Conservation (phyloP, 805 yeast species). For the Cyberlindnera galapagoensis region DNA sequence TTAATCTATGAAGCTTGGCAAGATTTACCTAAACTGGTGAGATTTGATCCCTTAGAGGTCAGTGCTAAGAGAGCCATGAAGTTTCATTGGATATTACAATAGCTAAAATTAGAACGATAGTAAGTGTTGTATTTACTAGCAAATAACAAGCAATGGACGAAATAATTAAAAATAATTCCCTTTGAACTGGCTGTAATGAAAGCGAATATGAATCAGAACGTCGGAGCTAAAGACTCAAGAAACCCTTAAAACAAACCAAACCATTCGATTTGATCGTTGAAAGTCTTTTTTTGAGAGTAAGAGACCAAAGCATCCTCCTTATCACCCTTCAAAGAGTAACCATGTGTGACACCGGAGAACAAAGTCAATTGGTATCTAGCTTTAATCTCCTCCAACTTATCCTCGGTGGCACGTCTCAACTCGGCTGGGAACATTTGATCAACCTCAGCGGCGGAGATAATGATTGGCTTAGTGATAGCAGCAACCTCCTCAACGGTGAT, state of each 20-base stretch:
- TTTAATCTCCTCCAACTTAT: conserved; percentile 43
- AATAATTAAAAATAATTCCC: too few species aligned
- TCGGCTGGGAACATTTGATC: conserved; percentile 62
- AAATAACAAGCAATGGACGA: too few species aligned
- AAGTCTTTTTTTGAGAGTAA: conserved; percentile 64
- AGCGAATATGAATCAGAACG: too few species aligned
- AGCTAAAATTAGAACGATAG: too few species aligned
- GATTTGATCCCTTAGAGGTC: too few species aligned
- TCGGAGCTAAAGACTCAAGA: too few species aligned
- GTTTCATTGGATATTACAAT: too few species aligned
- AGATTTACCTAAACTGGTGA: too few species aligned
- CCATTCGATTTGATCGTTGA: conserved; percentile 31
- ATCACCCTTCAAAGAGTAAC: conserved; percentile 80
- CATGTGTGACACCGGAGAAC: conserved; percentile 64
- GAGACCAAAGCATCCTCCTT: conserved; percentile 39
- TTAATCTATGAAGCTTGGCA: too few species aligned
- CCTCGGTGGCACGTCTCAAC: conserved; percentile 56
- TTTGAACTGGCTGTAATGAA: too few species aligned
- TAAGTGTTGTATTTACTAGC: too few species aligned
- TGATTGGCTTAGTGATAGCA: conserved; percentile 43
- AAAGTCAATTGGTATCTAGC: conserved; percentile 55
- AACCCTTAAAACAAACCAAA: conserved; percentile 11
- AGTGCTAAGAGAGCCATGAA: too few species aligned
- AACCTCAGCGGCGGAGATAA: conserved; percentile 68
- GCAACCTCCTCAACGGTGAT: conserved; percentile 59